Evolutionary conservation across 306 rosid genomes (phyloP), one percentile per base, ranked within the genome.

Genomic region (Cicer cuneatum): DNA sequence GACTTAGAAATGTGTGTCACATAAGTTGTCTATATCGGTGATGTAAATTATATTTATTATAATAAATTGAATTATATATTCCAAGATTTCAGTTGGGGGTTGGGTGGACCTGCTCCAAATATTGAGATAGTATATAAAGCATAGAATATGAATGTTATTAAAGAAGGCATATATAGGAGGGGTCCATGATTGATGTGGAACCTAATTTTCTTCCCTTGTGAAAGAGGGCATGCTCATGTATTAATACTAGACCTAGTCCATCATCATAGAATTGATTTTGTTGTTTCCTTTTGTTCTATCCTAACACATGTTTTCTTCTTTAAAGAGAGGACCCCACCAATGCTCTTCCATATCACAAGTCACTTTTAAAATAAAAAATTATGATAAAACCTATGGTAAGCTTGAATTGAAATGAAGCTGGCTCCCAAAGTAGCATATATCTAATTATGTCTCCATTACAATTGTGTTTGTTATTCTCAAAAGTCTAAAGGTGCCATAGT

Each of bases 141-240:
- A 81, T 84, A 84, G 75, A 90, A 84, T 88, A 89, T 85, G 86
- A 84, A 89, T 85, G 79, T 45, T 77, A 77, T 74, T 82, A 76
- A 84, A 80, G 75, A 75, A 76, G 66, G 83, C 65, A 79, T 65
- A 83, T 81, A 85, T 77, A 78, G 83, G 81, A 81, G 86, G 85
- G 83, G 85, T 85, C 85, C 87, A 85, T 84, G 85, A 79, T 83
- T 84, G 85, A 79, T 83, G 78, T 71, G 52, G 39, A 86, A 86
- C 90, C 94, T 68, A 87, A 86, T 85, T 91, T 84, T 87, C 88
- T 80, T 89, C 75, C 81, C 93, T 89, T 76, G 89, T 76, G 87
- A 83, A 88, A 88, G 81, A 83, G 88, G 84, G 79, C 89, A 85
- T 58, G 65, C 89, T 87, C 83, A 84, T 88, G 81, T 75, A 71